A percentile compares a stretch with the other conserved stretches of the same genome.
phyloP scores from a whole-genome alignment of 1,284 basidiomycete genomes.

The Thecaphora thlaspeos region DNA sequence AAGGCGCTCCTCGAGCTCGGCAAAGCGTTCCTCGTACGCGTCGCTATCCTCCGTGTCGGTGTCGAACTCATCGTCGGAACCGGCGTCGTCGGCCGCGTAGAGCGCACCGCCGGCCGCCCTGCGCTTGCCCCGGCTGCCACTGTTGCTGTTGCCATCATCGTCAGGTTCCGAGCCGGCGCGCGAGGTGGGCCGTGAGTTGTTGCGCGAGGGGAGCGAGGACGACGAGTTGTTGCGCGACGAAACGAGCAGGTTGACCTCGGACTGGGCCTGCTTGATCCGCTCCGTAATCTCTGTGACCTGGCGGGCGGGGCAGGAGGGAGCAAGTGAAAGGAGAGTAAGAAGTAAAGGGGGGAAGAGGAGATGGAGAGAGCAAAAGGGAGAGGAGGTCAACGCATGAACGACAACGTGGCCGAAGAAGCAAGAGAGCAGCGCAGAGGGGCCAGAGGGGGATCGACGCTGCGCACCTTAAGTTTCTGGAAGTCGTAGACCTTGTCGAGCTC shows the following conservation, averaged over 20 bases:
- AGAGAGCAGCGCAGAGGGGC: not conserved
- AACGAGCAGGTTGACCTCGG: conserved; percentile 54
- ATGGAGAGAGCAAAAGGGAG: conserved; percentile 1
- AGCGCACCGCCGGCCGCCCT: conserved; percentile 61
- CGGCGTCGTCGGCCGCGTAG: conserved; percentile 61
- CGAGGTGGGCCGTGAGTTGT: conserved; percentile 17
- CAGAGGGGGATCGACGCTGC: not conserved
- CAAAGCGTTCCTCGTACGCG: conserved; percentile 81
- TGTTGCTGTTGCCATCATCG: conserved; percentile 1
- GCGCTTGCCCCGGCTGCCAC: conserved; percentile 9
- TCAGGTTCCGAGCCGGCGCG: conserved; percentile 27
- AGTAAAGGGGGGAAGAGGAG: not conserved
- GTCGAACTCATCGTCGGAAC: conserved; percentile 63
- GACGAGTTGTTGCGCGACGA: conserved; percentile 43
- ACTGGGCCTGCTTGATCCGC: conserved; percentile 56
- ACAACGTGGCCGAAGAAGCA: not conserved
- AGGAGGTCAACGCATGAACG: not conserved
- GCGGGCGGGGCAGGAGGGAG: too few species aligned
- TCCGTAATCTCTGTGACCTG: conserved; percentile 52
- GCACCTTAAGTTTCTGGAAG: conserved; percentile 84
- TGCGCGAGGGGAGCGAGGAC: conserved; percentile 38
- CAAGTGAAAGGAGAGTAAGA: too few species aligned
- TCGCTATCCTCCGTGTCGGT: conserved; percentile 70
- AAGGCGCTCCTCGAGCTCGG: conserved; percentile 87
- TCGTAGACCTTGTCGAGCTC: conserved; percentile 95